Evolutionary conservation across 2,329 filamentous ascomycete genomes (phyloP).

Genomic region (Stemphylium lycopersici): DNA sequence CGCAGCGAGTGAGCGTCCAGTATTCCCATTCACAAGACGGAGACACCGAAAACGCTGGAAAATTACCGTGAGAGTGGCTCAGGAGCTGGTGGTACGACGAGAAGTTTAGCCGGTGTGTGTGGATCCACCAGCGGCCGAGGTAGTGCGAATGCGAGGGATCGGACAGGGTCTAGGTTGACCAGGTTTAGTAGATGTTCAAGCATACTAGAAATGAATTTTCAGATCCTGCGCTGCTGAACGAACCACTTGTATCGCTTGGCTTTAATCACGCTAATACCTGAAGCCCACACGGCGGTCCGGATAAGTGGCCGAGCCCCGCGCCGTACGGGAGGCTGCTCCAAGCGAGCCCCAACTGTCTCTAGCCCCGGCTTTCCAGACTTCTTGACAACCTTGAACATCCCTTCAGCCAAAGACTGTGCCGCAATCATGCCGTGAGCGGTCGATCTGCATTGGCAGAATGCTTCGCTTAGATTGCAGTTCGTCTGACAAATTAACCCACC

Average conservation of each 20-base stretch:
- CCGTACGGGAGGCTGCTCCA: conserved; percentile 3
- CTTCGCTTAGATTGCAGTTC: conserved; percentile 1
- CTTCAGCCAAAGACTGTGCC: conserved; percentile 3
- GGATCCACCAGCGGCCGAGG: background rate
- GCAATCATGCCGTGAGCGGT: conserved; percentile 2
- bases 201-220: background rate
- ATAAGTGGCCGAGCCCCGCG: background rate
- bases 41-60: conserved; percentile 1
- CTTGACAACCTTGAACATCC: background rate
- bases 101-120: background rate
- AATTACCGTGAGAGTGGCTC: conserved; percentile 4
- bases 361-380: conserved; percentile 1
- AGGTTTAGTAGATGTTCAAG: background rate
- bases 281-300: conserved; percentile 6
- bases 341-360: background rate
- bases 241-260: conserved; percentile 1
- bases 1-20: conserved; percentile 26
- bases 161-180: background rate
- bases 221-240: background rate
- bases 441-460: conserved; percentile 6
- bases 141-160: conserved; percentile 1
- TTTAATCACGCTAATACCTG: background rate
- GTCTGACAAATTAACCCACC: conserved; percentile 10
- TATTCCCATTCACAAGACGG: conserved; percentile 20
- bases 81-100: background rate